Evolutionary conservation across 2,329 filamentous ascomycete species (phyloP), one percentile per base, ranked within the genome.

Genomic region (Fusarium brevicatenulatum): DNA sequence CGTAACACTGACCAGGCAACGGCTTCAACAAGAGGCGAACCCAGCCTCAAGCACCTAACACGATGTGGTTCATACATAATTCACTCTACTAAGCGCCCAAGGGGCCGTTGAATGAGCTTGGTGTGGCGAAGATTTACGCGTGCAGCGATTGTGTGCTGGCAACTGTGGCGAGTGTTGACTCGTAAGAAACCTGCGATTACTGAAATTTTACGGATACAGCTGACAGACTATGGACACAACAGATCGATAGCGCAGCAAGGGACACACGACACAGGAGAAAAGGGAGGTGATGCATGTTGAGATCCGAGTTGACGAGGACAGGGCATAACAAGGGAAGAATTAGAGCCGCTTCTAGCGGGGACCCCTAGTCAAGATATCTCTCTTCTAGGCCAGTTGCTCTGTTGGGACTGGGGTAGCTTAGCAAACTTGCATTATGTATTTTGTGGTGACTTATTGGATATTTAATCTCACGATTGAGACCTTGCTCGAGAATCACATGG

Each of bases 201-300:
- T 47, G 44, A 30, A 15, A 50, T 19, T 16, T 34, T 50, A 34
- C 47, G 16, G 47, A 50, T 50, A 50, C 30, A 49, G 28, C 21
- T 34, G 30, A 28, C 39, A 57, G 19, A 32, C 19, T 10, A 36
- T 36, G 34, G 34, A 36, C 16, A 52, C 49, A 25, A 36, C 32
- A 52, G 11, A 36, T 34, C 15, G 52, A n/a, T 43, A 43, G 28
- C 19, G 36, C 34, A 40, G 36, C 23, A 54, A 54, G 69, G 59
- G 57, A 59, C 44, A 71, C 59, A 50, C 53, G 57, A 68, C 59
- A 59, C 67, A 69, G 30, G n/a, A 54, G 72, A 71, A 69, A 62
- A 76, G 71, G 71, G 72, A 77, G 71, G 72, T 76, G 66, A 74
- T 66, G 63, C 55, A 46, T 28, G 46, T 49, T 65, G 63, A 75